Evolutionary conservation across 202 grass and related monocot species (phyloP).

Genomic region (Digitaria exilis): DNA sequence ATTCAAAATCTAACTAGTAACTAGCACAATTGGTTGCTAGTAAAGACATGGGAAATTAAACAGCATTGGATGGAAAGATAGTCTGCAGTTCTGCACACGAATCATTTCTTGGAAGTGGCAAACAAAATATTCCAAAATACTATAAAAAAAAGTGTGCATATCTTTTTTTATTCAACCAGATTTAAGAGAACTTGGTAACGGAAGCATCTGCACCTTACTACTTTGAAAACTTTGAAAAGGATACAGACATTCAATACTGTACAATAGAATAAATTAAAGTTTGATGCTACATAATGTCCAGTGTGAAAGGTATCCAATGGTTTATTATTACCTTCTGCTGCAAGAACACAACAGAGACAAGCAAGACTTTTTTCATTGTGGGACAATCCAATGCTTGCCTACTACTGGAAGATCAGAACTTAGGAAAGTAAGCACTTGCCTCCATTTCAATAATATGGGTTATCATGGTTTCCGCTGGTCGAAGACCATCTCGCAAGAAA

Average conservation of each 20-base stretch:
- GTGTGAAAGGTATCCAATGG: conserved; percentile 9
- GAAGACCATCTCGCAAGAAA: conserved; percentile 89
- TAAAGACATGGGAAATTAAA: conserved; percentile 32
- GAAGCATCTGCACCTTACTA: conserved; percentile 13
- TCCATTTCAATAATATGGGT: conserved; percentile 96
- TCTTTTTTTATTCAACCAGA: neutral
- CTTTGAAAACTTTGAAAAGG: conserved; percentile 36
- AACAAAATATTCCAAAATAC: neutral
- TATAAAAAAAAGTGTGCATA: neutral
- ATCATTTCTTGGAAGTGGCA: conserved; percentile 5
- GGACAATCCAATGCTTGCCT: conserved; percentile 7
- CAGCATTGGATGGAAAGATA: neutral
- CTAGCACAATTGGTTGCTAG: conserved; percentile 1
- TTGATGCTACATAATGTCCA: neutral
- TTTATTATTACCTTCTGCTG: conserved; percentile 27
- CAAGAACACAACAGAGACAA: conserved; percentile 6
- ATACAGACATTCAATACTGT: neutral
- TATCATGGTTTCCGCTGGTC: conserved; percentile 91
- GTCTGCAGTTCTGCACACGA: conserved; percentile 1
- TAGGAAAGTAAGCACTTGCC: conserved; percentile 53
- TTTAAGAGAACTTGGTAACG: conserved; percentile 11
- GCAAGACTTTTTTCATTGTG: neutral
- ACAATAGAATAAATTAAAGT: neutral
- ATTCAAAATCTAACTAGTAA: conserved; percentile 9
- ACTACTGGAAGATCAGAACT: conserved; percentile 27